These are phyloP conservation scores for Pseudohalonectria lignicola DNA, from an alignment of 2,329 filamentous ascomycete genomes.

Conservation along the genomic window DNA sequence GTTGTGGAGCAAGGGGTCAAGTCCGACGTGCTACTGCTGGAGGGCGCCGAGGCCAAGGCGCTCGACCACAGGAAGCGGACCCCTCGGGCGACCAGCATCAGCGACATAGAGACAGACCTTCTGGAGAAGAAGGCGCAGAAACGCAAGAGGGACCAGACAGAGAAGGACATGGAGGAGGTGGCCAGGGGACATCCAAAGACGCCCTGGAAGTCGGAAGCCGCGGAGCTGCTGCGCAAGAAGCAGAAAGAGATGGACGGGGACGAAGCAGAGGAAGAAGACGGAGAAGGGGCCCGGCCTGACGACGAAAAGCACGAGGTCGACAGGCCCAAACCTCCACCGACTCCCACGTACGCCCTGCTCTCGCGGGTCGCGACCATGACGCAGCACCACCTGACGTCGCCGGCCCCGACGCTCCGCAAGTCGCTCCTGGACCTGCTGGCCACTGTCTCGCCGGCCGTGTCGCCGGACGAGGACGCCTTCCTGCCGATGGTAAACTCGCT, in stretches of 20 bases:
- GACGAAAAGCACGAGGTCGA: conserved; percentile 14
- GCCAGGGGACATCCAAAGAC: conserved; percentile 20
- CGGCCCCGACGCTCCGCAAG: conserved; percentile 66
- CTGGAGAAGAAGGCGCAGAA: conserved; percentile 52
- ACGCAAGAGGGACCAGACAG: conserved; percentile 17
- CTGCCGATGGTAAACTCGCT: conserved; percentile 81
- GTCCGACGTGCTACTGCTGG: conserved; percentile 35
- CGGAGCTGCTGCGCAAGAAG: conserved; percentile 14
- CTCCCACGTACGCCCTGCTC: conserved; percentile 71
- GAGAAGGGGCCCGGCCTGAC: conserved; percentile 21
- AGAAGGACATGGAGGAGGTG: conserved; percentile 18
- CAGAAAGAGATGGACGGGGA: conserved; percentile 18
- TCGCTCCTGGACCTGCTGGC: conserved; percentile 68
- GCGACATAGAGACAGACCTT: conserved; percentile 33
- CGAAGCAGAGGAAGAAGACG: conserved; percentile 21
- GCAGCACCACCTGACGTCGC: conserved; percentile 82
- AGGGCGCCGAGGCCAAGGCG: conserved; percentile 21
- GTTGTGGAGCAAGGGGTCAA: conserved; percentile 74
- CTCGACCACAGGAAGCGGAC: conserved; percentile 30
- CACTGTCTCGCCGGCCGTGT: conserved; percentile 61
- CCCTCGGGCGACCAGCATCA: conserved; percentile 22
- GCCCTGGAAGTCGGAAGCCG: conserved; percentile 21
- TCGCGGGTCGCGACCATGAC: conserved; percentile 73
- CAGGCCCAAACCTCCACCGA: conserved; percentile 49
- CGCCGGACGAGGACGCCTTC: conserved; percentile 70